Evolutionary conservation across 2,329 filamentous ascomycete species (phyloP).

Genomic region (Ambrosiella xylebori): DNA sequence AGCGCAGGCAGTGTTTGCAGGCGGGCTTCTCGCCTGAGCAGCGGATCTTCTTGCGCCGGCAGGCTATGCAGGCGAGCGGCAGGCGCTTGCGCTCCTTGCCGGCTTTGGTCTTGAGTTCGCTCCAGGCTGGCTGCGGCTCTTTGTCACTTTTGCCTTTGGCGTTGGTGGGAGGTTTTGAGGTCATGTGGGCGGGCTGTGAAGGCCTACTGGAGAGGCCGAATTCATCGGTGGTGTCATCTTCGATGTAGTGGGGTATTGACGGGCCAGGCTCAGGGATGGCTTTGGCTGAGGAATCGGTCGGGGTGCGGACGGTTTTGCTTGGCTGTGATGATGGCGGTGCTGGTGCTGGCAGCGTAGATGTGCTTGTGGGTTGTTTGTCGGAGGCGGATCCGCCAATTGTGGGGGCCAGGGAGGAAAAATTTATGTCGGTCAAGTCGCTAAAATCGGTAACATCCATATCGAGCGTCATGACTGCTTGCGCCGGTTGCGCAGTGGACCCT

Average conservation of each 20-base stretch:
- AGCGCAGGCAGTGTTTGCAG: constrained; percentile 88
- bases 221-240: constrained; percentile 39
- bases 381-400: neutral
- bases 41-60: constrained; percentile 89
- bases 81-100: constrained; percentile 90
- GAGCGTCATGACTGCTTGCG: neutral
- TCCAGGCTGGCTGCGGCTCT: constrained; percentile 49
- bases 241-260: constrained; percentile 22
- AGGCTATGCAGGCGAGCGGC: constrained; percentile 87
- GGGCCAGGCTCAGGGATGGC: constrained; percentile 22
- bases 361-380: neutral
- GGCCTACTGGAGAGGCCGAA: constrained; percentile 30
- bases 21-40: constrained; percentile 96
- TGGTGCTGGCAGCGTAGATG: neutral
- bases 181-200: constrained; percentile 20
- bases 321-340: neutral
- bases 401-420: constrained; percentile 1
- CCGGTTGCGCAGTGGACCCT: neutral
- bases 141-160: constrained; percentile 41
- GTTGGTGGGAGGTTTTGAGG: constrained; percentile 24
- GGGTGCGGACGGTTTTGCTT: neutral
- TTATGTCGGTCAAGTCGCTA: constrained; percentile 2
- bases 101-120: constrained; percentile 73
- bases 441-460: neutral
- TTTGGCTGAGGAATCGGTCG: neutral